Conservation (phyloP, 2,329 filamentous ascomycete genomes). For the Aspergillus chevalieri region DNA sequence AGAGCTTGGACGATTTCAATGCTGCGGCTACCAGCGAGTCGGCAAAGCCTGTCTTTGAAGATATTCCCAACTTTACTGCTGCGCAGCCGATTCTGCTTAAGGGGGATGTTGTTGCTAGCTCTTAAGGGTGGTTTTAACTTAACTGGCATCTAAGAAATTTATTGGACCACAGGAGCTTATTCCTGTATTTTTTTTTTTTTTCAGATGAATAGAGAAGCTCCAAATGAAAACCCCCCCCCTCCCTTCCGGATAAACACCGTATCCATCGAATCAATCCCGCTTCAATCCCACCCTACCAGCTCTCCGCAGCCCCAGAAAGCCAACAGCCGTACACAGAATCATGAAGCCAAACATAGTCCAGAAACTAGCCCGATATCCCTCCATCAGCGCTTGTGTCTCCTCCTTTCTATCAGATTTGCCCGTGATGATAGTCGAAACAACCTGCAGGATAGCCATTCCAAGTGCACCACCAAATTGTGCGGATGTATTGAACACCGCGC, state of each 20-base stretch:
- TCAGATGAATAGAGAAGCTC: not conserved
- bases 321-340: constrained; percentile 34
- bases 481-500: constrained; percentile 57
- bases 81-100: not conserved
- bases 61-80: not conserved
- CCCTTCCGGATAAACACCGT: not conserved
- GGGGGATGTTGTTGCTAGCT: not conserved
- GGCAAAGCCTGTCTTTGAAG: not conserved
- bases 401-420: constrained; percentile 23
- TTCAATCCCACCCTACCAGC: constrained; percentile 48
- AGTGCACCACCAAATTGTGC: constrained; percentile 52
- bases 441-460: constrained; percentile 47
- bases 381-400: constrained; percentile 38
- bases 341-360: constrained; percentile 49
- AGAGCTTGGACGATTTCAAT: not conserved
- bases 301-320: constrained; percentile 40
- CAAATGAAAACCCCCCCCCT: too few relatives aligned
- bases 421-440: constrained; percentile 41
- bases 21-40: not conserved
- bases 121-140: not conserved
- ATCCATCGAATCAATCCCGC: constrained; percentile 13
- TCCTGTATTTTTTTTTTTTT: not conserved
- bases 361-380: constrained; percentile 49
- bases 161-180: not conserved
- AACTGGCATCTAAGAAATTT: not conserved